A percentile compares a stretch with the other conserved stretches of the same genome.
These are phyloP conservation scores for Biscogniauxia sp. DNA, from an alignment of 2,329 filamentous ascomycete genomes.

Conservation along the genomic window DNA sequence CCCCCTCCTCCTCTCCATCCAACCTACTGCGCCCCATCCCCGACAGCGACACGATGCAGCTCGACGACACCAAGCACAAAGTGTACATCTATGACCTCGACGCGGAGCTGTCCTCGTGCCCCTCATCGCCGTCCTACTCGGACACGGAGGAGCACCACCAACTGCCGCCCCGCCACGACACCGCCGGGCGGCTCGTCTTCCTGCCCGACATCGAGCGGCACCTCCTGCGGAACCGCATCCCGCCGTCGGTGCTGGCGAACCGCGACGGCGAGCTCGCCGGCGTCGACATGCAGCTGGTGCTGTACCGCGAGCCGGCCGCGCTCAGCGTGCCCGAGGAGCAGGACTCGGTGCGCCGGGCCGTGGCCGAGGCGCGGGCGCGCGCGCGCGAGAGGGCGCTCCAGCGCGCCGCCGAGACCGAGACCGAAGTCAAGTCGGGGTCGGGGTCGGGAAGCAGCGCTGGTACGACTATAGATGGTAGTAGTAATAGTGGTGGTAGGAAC, in stretches of 20 bases:
- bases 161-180: constrained; percentile 50
- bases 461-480: not conserved
- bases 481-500: not conserved
- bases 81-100: constrained; percentile 91
- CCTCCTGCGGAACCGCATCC: constrained; percentile 67
- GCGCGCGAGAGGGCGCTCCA: constrained; percentile 60
- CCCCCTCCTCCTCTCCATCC: constrained; percentile 20
- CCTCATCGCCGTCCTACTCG: constrained; percentile 45
- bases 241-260: constrained; percentile 62
- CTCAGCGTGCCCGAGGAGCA: constrained; percentile 72
- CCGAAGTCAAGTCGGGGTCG: not conserved
- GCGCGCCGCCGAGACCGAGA: constrained; percentile 27
- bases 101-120: constrained; percentile 69
- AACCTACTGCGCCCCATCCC: constrained; percentile 15
- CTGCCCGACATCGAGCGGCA: constrained; percentile 83
- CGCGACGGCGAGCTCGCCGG: constrained; percentile 53
- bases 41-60: constrained; percentile 66
- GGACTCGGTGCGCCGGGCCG: constrained; percentile 77
- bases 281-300: constrained; percentile 67
- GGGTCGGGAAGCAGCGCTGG: not conserved
- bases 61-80: constrained; percentile 84
- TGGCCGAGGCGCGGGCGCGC: constrained; percentile 73
- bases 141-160: not conserved
- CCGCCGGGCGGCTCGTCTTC: constrained; percentile 67
- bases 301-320: constrained; percentile 72